Evolutionary conservation across 2,329 filamentous ascomycete species (phyloP), one percentile per base, ranked within the genome.

Genomic region (Tolypocladium guangdongense): DNA sequence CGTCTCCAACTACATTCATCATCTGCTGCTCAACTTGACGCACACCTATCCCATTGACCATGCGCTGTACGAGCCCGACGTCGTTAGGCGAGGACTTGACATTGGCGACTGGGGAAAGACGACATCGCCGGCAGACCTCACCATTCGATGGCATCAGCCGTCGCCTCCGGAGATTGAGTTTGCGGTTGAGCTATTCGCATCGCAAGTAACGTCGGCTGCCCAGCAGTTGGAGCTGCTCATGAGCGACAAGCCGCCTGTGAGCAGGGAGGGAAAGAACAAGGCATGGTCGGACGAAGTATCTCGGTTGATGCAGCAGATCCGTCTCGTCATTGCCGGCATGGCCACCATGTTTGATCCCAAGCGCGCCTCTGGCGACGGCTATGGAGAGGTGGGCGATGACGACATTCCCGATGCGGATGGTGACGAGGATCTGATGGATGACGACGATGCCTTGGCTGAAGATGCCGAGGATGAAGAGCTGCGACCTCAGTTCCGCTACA

Each of bases 271-370:
- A 38, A 96, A 92, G 67, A 95, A 95, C 61, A 99, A 97, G 70
- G 92, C 96, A 63, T 99, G 93, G 93, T 96, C 92, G 0, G 93
- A 99, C 66, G 95, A 99, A 67, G 86, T 97, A 32, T 92, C 90
- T 2, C 78, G 93, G 53, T 90, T 96, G 59, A 78, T 99, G 54
- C 88, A 92, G 14, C 84, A 96, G 51, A 76, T 99, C 16, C 81
- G 92, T 33, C 78, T 99, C n/a, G 83, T 96, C 46, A 83, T 95
- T 30, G 95, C 92, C 3, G 93, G 93, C 52, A 84, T 96, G 54
- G 91, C 92, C 8, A 85, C 88, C 1, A 76, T 99, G 12, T 97
- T 99, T 65, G 90, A 96, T 63, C 84, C 90, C 1, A 80, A 83
- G 61, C 81, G 84, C 20, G 84, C 85, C 4, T 85, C 87, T 22